A percentile compares a stretch with the other conserved stretches of the same genome.
phyloP scores from a whole-genome alignment of 2,329 filamentous ascomycete genomes.

The Penicillium sp. region DNA sequence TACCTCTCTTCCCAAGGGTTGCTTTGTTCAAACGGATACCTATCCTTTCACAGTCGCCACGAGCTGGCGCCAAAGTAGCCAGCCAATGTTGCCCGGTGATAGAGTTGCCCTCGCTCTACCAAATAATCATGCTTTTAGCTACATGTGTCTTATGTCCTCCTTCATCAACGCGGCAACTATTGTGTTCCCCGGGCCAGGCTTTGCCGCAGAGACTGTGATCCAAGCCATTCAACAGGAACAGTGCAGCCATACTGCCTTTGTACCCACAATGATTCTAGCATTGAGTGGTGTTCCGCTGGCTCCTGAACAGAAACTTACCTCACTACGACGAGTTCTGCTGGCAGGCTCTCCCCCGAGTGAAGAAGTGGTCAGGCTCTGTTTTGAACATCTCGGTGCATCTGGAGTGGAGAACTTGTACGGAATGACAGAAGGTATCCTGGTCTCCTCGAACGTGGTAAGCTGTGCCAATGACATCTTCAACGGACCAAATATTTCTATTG shows the following conservation, averaged over 20 bases:
- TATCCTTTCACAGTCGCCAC: conserved; percentile 7
- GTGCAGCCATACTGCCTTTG: conserved; percentile 2
- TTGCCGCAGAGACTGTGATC: conserved; percentile 8
- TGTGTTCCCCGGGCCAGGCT: conserved; percentile 11
- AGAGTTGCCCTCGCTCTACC: conserved; percentile 9
- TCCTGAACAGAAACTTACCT: neutral
- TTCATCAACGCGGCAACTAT: conserved; percentile 15
- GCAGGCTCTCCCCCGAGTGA: conserved; percentile 12
- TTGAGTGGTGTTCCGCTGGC: neutral
- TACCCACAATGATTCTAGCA: conserved; percentile 13
- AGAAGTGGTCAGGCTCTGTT: conserved; percentile 13
- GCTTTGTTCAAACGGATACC: conserved; percentile 7
- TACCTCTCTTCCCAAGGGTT: conserved; percentile 18
- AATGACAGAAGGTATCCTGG: conserved; percentile 15
- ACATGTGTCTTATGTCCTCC: conserved; percentile 7
- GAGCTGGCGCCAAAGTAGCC: neutral
- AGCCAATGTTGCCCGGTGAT: conserved; percentile 12
- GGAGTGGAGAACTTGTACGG: conserved; percentile 17
- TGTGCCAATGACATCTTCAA: neutral
- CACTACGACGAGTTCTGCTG: conserved; percentile 8
- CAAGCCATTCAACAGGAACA: conserved; percentile 3
- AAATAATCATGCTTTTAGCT: conserved; percentile 19
- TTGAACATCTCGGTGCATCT: conserved; percentile 10
- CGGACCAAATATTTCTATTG: neutral
- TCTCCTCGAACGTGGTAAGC: neutral